Base-by-base conservation (phyloP, 495 filamentous ascomycete species). In the Penicillium cinerascens region DNA sequence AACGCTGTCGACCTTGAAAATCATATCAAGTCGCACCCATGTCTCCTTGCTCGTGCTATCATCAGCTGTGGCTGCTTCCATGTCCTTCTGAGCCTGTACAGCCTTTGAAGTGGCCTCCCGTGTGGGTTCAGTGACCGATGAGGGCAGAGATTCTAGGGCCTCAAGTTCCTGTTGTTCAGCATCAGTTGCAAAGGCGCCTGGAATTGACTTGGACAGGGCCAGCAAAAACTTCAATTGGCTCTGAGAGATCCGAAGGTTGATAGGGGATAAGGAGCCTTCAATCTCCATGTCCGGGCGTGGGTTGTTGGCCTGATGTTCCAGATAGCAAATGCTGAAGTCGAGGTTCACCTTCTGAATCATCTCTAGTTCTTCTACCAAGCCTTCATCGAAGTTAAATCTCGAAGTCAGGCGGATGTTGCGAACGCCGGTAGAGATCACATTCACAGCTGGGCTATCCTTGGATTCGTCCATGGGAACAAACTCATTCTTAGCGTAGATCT, bases 271-370 rank as follows among this genome's bases (percentile, higher is more conserved):
- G 44, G 75, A 85, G 10, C 93, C 90, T 65, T 92, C 86, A 13
- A 97, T 83, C 71, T 97, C 93, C 55, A 92, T 82, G 59, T 97
- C 93, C 7, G 93, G 93, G 47, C 93, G 82, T 55, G 92, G 83
- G 47, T 81, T 76, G 42, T 87, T 86, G 35, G 80, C 68, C 50
- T 84, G 82, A 63, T 97, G 93, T 59, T 97, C 93, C 6, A 89
- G 79, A 61, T 95, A 91, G 21, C 87, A 96, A 51, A 97, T 83
- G 44, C 86, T 87, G 70, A 97, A 97, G 29, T 87, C 88, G 33
- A 98, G 75, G 63, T 97, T 92, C 15, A 97, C 89, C 56, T 97
- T 92, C 62, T 97, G 90, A 51, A 98, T 92, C 73, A 98, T 87
- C 66, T 98, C 89, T 20, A 97, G 77, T 60, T 95, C 91, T 68